Base-by-base conservation (phyloP, 305 asterid genomes). In the Ilex paraguariensis region DNA sequence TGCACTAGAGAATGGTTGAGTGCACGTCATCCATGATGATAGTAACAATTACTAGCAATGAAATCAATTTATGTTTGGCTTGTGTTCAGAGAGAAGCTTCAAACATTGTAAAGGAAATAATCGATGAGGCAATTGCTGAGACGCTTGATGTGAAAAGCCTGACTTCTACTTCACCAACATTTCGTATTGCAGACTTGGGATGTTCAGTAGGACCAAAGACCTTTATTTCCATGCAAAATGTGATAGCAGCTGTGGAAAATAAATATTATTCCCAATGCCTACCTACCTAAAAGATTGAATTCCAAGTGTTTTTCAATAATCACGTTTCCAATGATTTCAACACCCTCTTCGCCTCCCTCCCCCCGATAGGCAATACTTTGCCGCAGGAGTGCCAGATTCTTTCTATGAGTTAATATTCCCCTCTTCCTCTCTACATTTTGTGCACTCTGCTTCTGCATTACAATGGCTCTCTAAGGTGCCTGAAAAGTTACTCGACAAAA, bases 381-480 rank as follows among this genome's bases (percentile, higher is more conserved):
- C 31, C 0, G 69, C 83, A 1, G 90, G 75, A 1, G 78, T 72
- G 3, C 88, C 90, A 1, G 90, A 86, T 5, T 79, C 86, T 0
- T 86, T 86, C 58, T 72, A 83, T 56, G 55, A 62, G 1, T 79
- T 79, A 12, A 40, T 83, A 3, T 75, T 85, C 44, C 90, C 87
- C 9, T 36, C 3, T 48, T 46, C 53, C 15, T 49, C 0, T 57
- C 62, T 1, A 32, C 68, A 81, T 53, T 52, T 83, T 4, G 87
- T 76, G 0, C 84, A 83, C 76, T 83, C 84, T 67, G 81, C 93
- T 13, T 68, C 73, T 1, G 77, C 90, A 0, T 78, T 85, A 9
- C 85, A 81, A 51, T 83, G 84, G 83, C 75, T 85, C 10, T 83
- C 93, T 0, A 72, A 65, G 61, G 46, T 77, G n/a, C 90, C 90